Conservation (phyloP, 805 yeast genomes). For the Sugiyamaella americana region DNA sequence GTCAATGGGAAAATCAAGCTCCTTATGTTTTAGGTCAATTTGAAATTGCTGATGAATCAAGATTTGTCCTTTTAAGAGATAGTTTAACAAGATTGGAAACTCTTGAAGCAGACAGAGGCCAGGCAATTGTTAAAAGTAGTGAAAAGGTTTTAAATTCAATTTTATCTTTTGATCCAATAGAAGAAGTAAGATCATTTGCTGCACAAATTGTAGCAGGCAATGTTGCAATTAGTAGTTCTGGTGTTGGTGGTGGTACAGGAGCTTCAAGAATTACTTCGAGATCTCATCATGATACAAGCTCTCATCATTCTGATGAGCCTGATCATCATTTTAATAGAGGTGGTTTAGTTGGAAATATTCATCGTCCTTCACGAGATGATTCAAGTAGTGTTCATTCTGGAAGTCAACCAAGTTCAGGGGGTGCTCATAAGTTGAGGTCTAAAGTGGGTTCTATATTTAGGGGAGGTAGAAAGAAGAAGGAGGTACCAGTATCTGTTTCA, state of each 20-base stretch:
- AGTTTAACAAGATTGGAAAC: constrained; percentile 62
- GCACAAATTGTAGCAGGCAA: constrained; percentile 29
- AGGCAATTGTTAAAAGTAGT: constrained; percentile 40
- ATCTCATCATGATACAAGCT: too few relatives aligned
- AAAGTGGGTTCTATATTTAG: constrained; percentile 35
- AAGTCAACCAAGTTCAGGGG: constrained; percentile 7
- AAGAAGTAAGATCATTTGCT: constrained; percentile 55
- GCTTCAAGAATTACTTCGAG: constrained; percentile 6
- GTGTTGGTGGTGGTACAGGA: constrained; percentile 7
- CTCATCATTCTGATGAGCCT: constrained; percentile 15
- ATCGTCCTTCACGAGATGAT: constrained; percentile 10
- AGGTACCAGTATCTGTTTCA: neutral
- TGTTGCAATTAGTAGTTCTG: constrained; percentile 5
- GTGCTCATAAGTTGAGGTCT: constrained; percentile 26
- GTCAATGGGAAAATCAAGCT: constrained; percentile 66
- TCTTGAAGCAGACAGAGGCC: constrained; percentile 48
- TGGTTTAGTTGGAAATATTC: constrained; percentile 1
- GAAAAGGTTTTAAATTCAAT: constrained; percentile 64
- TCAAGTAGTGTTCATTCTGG: constrained; percentile 16
- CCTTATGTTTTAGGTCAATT: constrained; percentile 70
- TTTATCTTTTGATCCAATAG: constrained; percentile 55
- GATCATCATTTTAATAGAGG: neutral
- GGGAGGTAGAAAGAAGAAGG: constrained; percentile 23
- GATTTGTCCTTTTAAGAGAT: constrained; percentile 57
- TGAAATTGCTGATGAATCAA: constrained; percentile 61